phyloP scores from a whole-genome alignment of 495 filamentous ascomycete genomes.

The Annulohypoxylon moriforme region DNA sequence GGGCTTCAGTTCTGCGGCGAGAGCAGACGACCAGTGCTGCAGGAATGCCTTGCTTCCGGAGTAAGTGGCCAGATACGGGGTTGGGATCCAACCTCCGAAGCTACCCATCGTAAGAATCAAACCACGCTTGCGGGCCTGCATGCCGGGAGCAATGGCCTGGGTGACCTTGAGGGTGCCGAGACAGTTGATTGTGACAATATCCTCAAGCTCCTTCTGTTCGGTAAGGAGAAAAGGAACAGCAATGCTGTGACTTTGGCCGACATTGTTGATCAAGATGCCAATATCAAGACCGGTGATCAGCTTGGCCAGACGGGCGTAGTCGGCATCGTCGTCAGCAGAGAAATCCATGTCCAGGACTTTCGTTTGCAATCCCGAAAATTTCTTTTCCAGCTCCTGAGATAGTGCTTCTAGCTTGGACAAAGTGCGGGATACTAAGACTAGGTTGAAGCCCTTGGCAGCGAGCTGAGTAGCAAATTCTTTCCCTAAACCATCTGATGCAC shows the following conservation, averaged over 20 bases:
- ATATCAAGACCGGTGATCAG: constrained; percentile 80
- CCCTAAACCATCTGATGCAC: constrained; percentile 95
- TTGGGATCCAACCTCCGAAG: constrained; percentile 90
- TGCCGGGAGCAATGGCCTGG: constrained; percentile 82
- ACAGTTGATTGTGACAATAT: constrained; percentile 96
- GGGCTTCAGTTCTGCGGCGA: constrained; percentile 83
- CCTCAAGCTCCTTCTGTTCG: constrained; percentile 76
- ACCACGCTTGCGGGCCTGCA: constrained; percentile 83
- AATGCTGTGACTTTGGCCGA: constrained; percentile 91
- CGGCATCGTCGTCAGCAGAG: constrained; percentile 74
- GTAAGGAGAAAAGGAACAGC: constrained; percentile 90
- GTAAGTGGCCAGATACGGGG: constrained; percentile 94
- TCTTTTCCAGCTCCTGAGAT: constrained; percentile 76
- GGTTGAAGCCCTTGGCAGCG: constrained; percentile 90
- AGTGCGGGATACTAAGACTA: constrained; percentile 93
- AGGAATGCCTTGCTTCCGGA: constrained; percentile 98
- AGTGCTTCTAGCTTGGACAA: constrained; percentile 85
- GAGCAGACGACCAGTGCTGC: constrained; percentile 91
- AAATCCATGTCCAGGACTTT: constrained; percentile 93
- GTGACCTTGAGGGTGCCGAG: constrained; percentile 87
- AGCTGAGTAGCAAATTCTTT: constrained; percentile 96
- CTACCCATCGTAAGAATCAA: constrained; percentile 98
- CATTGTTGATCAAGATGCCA: constrained; percentile 94
- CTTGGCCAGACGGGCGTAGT: constrained; percentile 77
- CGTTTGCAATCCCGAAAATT: constrained; percentile 72